Evolutionary conservation across 2,329 filamentous ascomycete genomes (phyloP), one percentile per base, ranked within the genome.

Genomic region (Exophiala viscosa): DNA sequence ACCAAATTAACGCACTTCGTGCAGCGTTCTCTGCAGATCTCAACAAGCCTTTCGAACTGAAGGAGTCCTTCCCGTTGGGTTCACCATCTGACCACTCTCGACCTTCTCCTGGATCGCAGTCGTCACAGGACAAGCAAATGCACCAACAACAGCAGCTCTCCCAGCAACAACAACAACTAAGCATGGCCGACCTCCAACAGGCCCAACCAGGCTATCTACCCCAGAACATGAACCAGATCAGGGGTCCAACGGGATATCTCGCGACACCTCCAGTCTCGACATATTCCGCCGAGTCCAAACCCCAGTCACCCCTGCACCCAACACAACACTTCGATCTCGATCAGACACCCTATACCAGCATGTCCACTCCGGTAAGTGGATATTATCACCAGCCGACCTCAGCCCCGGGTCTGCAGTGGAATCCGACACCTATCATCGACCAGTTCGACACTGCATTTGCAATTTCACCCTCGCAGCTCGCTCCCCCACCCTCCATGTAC

Each of bases 401-500:
- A 39, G 49, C 42, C n/a, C 40, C 47, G 13, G 47, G 56, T 13
- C 78, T 82, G 43, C 71, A 77, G 79, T 96, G 90, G 90, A 95
- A 96, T 64, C 91, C 90, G 18, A 82, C 87, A 31, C 82, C 86
- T 54, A 90, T 96, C 50, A 58, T 65, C 43, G 95, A 91, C 70
- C 90, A 96, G 76, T 97, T 92, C 91, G 91, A 95, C 71, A 85
- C 87, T 66, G 91, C 92, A 60, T 97, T 96, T 74, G 88, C 90
- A 76, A 88, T 85, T 70, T 83, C 82, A 54, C 71, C 74, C 61
- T 70, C 72, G 9, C 50, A 58, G 13, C 57, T 64, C 13, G 59
- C 56, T 11, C 57, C 62, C 7, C 51, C 59, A 2, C 50, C 57
- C n/a, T 57, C 57, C 14, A 31, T 58, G 28, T 60, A 54, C 36